phyloP scores from a whole-genome alignment of 441 rosid genomes.

The Pelargonium cotyledonis region DNA sequence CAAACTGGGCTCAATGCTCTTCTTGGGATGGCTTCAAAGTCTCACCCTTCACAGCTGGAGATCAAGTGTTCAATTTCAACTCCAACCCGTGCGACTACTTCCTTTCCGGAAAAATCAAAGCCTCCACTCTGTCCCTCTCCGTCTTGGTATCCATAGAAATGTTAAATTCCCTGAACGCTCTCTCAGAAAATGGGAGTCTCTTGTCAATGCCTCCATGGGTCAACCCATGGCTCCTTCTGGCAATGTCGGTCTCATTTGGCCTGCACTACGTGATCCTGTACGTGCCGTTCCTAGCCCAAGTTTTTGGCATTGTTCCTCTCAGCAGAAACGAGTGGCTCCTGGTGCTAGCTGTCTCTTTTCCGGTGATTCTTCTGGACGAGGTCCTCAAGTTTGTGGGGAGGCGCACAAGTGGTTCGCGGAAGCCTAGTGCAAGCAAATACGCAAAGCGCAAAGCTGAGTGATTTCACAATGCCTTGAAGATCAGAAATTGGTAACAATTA shows the following conservation, averaged over 20 bases:
- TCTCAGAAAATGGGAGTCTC: constrained; percentile 78
- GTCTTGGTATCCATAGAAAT: constrained; percentile 91
- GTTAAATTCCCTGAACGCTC: constrained; percentile 92
- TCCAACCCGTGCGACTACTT: constrained; percentile 73
- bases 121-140: constrained; percentile 78
- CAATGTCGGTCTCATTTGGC: constrained; percentile 73
- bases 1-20: constrained; percentile 41
- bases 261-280: constrained; percentile 81
- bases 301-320: constrained; percentile 74
- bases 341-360: constrained; percentile 67
- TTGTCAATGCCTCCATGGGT: constrained; percentile 93
- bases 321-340: constrained; percentile 82
- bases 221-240: constrained; percentile 79
- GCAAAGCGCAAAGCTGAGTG: background rate
- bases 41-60: constrained; percentile 36
- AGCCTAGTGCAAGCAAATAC: background rate
- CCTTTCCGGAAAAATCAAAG: constrained; percentile 71
- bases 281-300: constrained; percentile 71
- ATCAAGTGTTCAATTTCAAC: constrained; percentile 7
- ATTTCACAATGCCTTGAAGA: background rate
- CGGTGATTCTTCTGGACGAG: constrained; percentile 77
- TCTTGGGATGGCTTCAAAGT: constrained; percentile 37
- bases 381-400: constrained; percentile 77
- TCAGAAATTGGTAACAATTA: too few relatives aligned
- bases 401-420: constrained; percentile 24